Base-by-base conservation (phyloP, 2,329 filamentous ascomycete species). In the Neocatenulostroma microsporum region DNA sequence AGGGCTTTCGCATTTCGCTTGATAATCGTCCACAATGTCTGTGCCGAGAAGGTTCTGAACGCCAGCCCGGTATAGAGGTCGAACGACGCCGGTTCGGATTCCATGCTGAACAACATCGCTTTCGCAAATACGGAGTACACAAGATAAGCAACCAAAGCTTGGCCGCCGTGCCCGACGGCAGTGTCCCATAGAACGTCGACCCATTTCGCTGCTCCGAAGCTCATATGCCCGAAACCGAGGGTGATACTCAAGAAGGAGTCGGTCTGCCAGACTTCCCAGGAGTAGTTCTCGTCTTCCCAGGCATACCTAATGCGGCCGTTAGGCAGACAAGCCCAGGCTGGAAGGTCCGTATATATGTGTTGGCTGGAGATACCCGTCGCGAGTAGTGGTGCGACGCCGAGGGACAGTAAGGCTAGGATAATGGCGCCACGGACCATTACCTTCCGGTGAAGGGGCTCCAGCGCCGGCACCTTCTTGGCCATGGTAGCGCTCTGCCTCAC, bases 151-250 rank as follows among this genome's bases (percentile, higher is more conserved):
- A 37, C 17, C 15, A 46, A 15, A 19, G 33, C 23, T 18, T 46
- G 40, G 5, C 40, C 43, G 14, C 40, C 40, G 3, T 37, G 20
- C 6, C 40, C 43, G 14, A 43, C 33, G 9, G 41, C 29, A n/a
- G 35, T 18, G 17, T 46, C 43, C 43, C 43, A 46, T 35, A 19
- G 19, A 11, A 42, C 37, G 24, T 46, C 43, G n/a, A 46, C 39
- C 10, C 39, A 25, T 20, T 44, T 46, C 14, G 37, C 43, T 12
- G 34, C 29, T 4, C 40, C 23, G 24, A 43, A 44, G 13, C 23
- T 32, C 6, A 46, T 14, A 9, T 32, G 15, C 4, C 43, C 43
- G 14, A 30, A 35, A 2, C 36, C 40, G 7, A 46, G 35, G 13
- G 41, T 46, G 34, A 43, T 33, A 8, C 29, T 39, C 14, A 45